A percentile compares a stretch with the other conserved stretches of the same genome.
Evolutionary conservation across 176 grass and related monocot species (phyloP).

Genomic region (Paspalum vaginatum): DNA sequence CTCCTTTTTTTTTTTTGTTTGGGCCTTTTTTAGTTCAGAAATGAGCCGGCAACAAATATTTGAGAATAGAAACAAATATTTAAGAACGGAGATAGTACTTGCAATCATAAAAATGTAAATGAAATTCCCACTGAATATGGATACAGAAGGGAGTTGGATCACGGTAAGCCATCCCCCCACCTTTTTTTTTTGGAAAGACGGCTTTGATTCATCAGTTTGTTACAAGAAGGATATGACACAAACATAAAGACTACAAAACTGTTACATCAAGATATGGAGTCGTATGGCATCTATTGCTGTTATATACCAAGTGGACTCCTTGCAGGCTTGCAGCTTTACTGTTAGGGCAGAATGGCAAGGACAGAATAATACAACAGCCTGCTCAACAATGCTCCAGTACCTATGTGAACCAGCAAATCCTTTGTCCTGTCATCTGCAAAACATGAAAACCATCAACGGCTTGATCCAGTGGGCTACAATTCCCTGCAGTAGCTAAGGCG

Average conservation of each 20-base stretch:
- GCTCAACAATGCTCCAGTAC: constrained; percentile 17
- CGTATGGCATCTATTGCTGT: neutral
- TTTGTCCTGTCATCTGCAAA: neutral
- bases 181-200: neutral
- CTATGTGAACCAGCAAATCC: neutral
- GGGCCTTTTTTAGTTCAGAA: no score
- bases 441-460: neutral
- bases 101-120: neutral
- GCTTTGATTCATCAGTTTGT: constrained; percentile 29
- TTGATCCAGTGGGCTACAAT: neutral
- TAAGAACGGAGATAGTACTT: neutral
- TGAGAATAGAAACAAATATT: no score
- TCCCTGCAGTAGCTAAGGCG: neutral
- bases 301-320: neutral
- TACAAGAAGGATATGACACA: constrained; percentile 24
- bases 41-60: no score
- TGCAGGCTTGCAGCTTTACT: neutral
- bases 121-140: neutral
- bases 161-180: no score
- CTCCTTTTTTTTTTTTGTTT: no score
- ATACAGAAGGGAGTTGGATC: neutral
- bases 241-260: constrained; percentile 38
- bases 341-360: neutral
- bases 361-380: constrained; percentile 1
- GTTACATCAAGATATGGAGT: constrained; percentile 15